Base-by-base conservation (phyloP, 495 filamentous ascomycete species). In the Daldinia grandis region DNA sequence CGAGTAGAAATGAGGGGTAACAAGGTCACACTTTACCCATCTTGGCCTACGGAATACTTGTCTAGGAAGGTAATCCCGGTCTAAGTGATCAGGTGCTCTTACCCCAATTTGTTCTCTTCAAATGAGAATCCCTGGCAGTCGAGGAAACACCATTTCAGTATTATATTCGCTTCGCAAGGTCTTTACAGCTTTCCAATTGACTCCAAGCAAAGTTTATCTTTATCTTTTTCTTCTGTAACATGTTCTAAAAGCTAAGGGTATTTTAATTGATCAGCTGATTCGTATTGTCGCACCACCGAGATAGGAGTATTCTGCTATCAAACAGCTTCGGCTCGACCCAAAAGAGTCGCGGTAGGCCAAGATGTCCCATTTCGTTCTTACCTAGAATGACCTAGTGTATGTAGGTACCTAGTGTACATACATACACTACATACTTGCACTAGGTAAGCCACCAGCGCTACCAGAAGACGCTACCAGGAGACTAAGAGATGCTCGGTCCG, bases 1-100 rank as follows among this genome's bases (percentile, higher is more conserved):
- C 70, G 62, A 73, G 58, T 66, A 58, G 19, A 67, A 73, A 73
- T 65, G 70, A 73, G 70, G 70, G 70, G 70, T 73, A 68, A 68
- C 62, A n/a, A 65, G 35, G 62, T 69, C 35, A 66, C 65, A 58
- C 70, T 58, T 68, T 73, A 55, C 70, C 65, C 42, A 62, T 66
- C 62, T 58, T 66, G 60, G 70, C 62, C 12, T 31, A 44, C 70
- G 70, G 70, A 64, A 73, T 73, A 73, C 70, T 64, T 4, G 30
- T 55, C 30, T 44, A 54, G 70, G 70, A 68, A 73, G 70, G 70
- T 69, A 27, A 69, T 68, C 70, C 70, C 65, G 65, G 70, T 66
- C 56, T 0, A 55, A 40, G 24, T 62, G 70, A 33, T 73, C 70
- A 73, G 70, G 65, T 73, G 70, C 62, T 30, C 61, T 37, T 65